phyloP scores from a whole-genome alignment of 768 basidiomycete species.

The Pleurotus eryngii region DNA sequence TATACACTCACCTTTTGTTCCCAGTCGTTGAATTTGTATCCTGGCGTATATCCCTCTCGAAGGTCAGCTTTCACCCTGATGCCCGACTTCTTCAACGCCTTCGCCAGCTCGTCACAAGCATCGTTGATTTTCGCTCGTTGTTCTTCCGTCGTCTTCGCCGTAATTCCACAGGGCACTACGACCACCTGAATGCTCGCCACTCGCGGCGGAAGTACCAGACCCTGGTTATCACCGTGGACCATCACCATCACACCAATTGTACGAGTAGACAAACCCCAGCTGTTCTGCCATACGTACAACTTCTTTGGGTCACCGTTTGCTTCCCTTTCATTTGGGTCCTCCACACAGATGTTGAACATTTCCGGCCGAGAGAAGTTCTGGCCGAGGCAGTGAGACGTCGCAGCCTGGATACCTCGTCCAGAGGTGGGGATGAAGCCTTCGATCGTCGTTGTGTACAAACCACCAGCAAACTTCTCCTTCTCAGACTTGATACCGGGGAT shows the following conservation, averaged over 20 bases:
- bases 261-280: constrained; percentile 96
- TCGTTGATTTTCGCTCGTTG: constrained; percentile 69
- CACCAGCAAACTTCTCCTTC: constrained; percentile 99
- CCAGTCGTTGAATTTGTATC: constrained; percentile 99
- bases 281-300: constrained; percentile 94
- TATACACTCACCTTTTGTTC: constrained; percentile 77
- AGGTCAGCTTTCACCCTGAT: constrained; percentile 88
- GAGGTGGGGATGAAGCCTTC: constrained; percentile 98
- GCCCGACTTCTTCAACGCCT: constrained; percentile 65
- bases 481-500: constrained; percentile 96
- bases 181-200: constrained; percentile 92
- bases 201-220: constrained; percentile 93
- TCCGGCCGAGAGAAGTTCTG: constrained; percentile 95
- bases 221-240: constrained; percentile 98
- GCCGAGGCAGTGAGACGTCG: constrained; percentile 96
- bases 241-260: constrained; percentile 99
- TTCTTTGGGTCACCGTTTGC: constrained; percentile 48
- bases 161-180: constrained; percentile 91
- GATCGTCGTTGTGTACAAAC: constrained; percentile 95
- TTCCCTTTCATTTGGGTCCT: constrained; percentile 79
- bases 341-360: constrained; percentile 98
- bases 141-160: constrained; percentile 73
- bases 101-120: constrained; percentile 75
- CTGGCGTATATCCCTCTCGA: constrained; percentile 94
- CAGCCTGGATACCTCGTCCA: constrained; percentile 96